These are phyloP conservation scores for Rutidosis leptorrhynchoides DNA, from an alignment of 129 eudicot species.

Conservation along the genomic window DNA sequence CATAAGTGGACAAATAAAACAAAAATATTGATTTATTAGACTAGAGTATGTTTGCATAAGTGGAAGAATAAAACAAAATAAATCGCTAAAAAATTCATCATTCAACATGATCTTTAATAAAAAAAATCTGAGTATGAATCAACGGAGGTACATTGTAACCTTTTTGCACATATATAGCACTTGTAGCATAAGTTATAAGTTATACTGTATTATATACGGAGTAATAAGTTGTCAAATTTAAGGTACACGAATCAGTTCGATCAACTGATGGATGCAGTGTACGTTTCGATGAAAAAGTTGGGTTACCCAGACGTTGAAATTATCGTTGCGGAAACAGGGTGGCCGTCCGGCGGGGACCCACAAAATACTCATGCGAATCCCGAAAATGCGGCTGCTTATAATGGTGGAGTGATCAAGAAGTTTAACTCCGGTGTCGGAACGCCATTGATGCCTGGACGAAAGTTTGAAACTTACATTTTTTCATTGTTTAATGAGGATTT, in stretches of 20 bases:
- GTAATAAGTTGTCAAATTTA: not conserved
- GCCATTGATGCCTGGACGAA: constrained; percentile 81
- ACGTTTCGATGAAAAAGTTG: constrained; percentile 59
- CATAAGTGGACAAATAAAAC: no score
- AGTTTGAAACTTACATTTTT: constrained; percentile 75
- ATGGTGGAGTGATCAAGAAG: constrained; percentile 59
- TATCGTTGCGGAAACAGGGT: constrained; percentile 83
- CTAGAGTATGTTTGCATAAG: no score
- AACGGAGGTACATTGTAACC: no score
- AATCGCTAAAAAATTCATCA: no score
- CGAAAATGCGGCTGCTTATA: constrained; percentile 63
- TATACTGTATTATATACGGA: no score
- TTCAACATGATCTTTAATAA: no score
- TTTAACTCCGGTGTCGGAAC: constrained; percentile 56
- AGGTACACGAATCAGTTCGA: constrained; percentile 76
- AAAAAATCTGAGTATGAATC: no score
- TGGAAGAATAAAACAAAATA: no score
- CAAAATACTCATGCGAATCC: constrained; percentile 46
- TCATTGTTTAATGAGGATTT: constrained; percentile 72
- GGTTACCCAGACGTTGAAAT: constrained; percentile 76
- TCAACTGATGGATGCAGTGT: constrained; percentile 60
- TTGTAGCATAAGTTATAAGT: no score
- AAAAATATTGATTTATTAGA: no score
- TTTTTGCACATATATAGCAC: no score
- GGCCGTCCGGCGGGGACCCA: constrained; percentile 76